Evolutionary conservation across 2,329 filamentous ascomycete genomes (phyloP).

Genomic region (Fusarium sp.): DNA sequence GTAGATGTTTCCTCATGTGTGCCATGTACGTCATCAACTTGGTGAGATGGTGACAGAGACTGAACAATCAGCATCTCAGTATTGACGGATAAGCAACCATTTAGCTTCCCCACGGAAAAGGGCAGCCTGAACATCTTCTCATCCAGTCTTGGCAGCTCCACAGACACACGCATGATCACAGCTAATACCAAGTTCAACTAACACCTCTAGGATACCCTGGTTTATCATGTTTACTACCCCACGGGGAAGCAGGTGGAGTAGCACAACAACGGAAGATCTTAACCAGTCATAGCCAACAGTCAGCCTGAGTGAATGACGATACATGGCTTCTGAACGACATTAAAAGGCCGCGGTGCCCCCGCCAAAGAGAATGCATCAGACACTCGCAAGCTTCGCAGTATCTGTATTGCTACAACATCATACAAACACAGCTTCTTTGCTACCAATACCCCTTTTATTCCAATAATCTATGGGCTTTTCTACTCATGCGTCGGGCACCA

Average conservation of each 20-base stretch:
- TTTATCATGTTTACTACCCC: conserved; percentile 34
- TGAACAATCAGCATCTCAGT: background rate
- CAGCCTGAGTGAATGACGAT: conserved; percentile 5
- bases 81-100: background rate
- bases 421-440: background rate
- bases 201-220: conserved; percentile 13
- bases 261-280: conserved; percentile 21
- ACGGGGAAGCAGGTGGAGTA: conserved; percentile 43
- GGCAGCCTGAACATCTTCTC: conserved; percentile 10
- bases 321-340: background rate
- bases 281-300: conserved; percentile 2
- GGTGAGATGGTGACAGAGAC: background rate
- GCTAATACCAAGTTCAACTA: conserved; percentile 7
- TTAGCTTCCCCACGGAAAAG: conserved; percentile 8
- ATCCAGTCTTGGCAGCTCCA: conserved; percentile 34
- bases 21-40: background rate
- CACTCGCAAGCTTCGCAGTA: conserved; percentile 10
- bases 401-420: background rate
- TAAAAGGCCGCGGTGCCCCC: conserved; percentile 27
- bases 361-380: background rate
- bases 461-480: conserved; percentile 47
- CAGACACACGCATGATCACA: conserved; percentile 33
- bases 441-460: background rate
- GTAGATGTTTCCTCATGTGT: background rate
- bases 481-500: conserved; percentile 56